Evolutionary conservation across 148 eudicot genomes (phyloP).

Genomic region (Chenopodium formosanum): DNA sequence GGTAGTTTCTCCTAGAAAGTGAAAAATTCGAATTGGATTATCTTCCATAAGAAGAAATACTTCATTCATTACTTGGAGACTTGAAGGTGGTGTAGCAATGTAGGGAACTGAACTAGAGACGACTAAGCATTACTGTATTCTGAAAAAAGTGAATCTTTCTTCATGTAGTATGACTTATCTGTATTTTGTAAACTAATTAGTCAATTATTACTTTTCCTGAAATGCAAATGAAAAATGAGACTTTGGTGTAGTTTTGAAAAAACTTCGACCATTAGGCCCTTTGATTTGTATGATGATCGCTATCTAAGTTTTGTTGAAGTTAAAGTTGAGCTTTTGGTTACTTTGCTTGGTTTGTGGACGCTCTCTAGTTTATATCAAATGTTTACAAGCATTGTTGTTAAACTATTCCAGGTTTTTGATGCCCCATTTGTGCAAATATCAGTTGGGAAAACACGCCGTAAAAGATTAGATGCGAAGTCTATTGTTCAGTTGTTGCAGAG

Average conservation of each 20-base stretch:
- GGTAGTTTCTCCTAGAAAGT: neutral
- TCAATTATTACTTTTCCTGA: neutral
- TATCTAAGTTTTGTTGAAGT: neutral
- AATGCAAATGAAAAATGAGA: neutral
- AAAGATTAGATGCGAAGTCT: conserved; percentile 77
- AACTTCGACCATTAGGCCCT: neutral
- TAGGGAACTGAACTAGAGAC: neutral
- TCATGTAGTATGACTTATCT: neutral
- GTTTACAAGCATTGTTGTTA: neutral
- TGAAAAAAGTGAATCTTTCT: neutral
- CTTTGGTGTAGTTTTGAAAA: neutral
- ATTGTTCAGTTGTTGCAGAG: conserved; percentile 69
- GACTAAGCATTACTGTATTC: neutral
- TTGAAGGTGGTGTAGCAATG: neutral
- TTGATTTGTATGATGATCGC: neutral
- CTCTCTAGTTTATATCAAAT: neutral
- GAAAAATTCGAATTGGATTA: neutral
- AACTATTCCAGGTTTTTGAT: conserved; percentile 71
- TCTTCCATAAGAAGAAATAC: neutral
- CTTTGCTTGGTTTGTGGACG: neutral
- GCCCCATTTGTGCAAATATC: conserved; percentile 64
- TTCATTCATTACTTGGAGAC: neutral
- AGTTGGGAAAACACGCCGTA: conserved; percentile 61
- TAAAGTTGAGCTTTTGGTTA: neutral
- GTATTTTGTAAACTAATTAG: neutral